Evolutionary conservation across 257 asterid species (phyloP), one percentile per base, ranked within the genome.

Genomic region (Nemophila menziesii): DNA sequence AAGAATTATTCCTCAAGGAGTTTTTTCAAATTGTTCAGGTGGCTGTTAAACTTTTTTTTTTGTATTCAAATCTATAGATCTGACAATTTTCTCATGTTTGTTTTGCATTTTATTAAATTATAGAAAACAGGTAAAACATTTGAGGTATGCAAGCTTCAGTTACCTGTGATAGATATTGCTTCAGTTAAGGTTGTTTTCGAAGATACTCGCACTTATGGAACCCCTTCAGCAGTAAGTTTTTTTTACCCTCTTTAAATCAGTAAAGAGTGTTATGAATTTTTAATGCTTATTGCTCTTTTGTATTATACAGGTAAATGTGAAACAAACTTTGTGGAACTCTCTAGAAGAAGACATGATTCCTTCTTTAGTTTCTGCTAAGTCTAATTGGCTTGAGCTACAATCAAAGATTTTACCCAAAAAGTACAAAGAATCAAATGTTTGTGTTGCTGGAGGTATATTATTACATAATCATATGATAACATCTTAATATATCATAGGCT

Each of bases 371-470:
- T 71, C 61, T 43, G 54, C 62, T 40, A 85, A 78, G 78, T 66
- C 73, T 58, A 90, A 90, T 65, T 90, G 99, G 99, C 67, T 90
- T 74, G 93, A 90, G 18, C 59, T 68, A 20, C 93, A 67, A 55
- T 70, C 92, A 19, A 90, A 67, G 62, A 43, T 58, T 56, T 52
- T 79, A 49, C 78, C 84, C 11, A 80, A 69, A 65, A 80, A 73
- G 69, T 68, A 52, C 62, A 74, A 68, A 69, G 94, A 79, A 56
- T 81, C 93, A 52, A 90, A 82, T 49, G 71, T 90, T 52, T 90
- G 94, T 70, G 75, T 90, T 60, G 87, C 96, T 68, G 96, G 94
- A 85, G 99, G 99, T 90, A 81, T 65, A 78, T 29, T 29, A 29
- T 29, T 29, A 29, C 36, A 5, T 29, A 9, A 29, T 29, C 36